Conservation (phyloP, 331 rosid species). For the Spiraea crenata region DNA sequence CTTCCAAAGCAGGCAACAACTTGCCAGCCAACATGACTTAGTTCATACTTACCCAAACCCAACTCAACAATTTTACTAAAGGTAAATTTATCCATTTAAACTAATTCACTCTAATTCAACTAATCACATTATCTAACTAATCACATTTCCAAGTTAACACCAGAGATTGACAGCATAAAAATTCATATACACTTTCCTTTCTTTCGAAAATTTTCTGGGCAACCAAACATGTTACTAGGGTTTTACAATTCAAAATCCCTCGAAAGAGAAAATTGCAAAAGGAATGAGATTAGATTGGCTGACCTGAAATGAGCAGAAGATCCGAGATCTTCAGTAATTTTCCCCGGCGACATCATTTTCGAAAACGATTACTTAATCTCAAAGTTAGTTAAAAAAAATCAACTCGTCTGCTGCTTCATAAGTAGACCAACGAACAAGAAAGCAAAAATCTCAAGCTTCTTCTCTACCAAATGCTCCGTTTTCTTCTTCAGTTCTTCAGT, state of each 20-base stretch:
- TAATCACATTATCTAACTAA: neutral
- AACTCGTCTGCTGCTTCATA: neutral
- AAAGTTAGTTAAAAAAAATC: neutral
- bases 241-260: neutral
- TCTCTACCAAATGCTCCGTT: neutral
- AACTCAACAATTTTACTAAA: neutral
- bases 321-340: constrained; percentile 60
- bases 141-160: neutral
- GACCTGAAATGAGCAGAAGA: constrained; percentile 59
- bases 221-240: neutral
- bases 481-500: constrained; percentile 1
- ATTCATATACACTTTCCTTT: neutral
- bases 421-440: neutral
- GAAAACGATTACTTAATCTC: neutral
- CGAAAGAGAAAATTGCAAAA: neutral
- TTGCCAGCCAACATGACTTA: neutral
- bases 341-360: constrained; percentile 74
- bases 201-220: neutral
- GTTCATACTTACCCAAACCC: constrained; percentile 4
- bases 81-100: neutral
- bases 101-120: neutral
- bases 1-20: neutral
- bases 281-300: constrained; percentile 3
- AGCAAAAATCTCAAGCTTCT: neutral
- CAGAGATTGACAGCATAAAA: neutral